Conservation (phyloP, 768 basidiomycete genomes). For the Kwoniella mangroviensis region DNA sequence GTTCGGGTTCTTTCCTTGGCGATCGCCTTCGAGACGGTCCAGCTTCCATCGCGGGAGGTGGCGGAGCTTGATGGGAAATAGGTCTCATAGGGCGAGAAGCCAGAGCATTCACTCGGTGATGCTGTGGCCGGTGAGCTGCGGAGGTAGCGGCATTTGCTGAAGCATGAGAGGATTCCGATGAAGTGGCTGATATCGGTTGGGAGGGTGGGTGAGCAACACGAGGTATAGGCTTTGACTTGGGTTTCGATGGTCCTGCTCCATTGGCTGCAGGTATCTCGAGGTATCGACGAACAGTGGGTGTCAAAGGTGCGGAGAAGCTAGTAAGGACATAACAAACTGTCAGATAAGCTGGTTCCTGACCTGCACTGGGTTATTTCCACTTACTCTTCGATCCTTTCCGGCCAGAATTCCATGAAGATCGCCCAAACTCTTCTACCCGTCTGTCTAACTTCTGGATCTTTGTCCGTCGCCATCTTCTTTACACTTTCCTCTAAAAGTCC, state of each 20-base stretch:
- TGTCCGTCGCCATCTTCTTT: slow-evolving; percentile 58
- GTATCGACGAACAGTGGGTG: slow-evolving; percentile 58
- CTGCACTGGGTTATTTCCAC: slow-evolving; percentile 14
- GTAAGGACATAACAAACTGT: not conserved
- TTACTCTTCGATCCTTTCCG: slow-evolving; percentile 56
- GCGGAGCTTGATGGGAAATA: not conserved
- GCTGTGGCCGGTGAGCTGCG: slow-evolving; percentile 16
- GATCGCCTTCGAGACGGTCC: slow-evolving; percentile 18
- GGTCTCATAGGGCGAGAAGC: slow-evolving; percentile 18
- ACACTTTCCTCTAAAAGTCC: slow-evolving; percentile 55
- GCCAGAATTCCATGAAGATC: slow-evolving; percentile 54
- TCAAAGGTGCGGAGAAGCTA: slow-evolving; percentile 60
- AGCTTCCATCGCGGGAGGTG: slow-evolving; percentile 10
- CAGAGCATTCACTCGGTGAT: slow-evolving; percentile 25
- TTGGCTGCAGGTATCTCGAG: slow-evolving; percentile 50
- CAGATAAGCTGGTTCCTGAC: not conserved
- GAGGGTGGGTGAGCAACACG: slow-evolving; percentile 12
- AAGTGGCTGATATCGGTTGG: slow-evolving; percentile 19
- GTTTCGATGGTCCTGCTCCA: slow-evolving; percentile 31
- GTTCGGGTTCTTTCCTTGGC: slow-evolving; percentile 13
- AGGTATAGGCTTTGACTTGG: slow-evolving; percentile 11
- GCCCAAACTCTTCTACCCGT: slow-evolving; percentile 58
- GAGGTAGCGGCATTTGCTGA: not conserved
- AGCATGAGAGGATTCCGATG: slow-evolving; percentile 17
- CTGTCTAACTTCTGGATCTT: slow-evolving; percentile 58